Base-by-base conservation (phyloP, 2,329 filamentous ascomycete species). In the Colletotrichum caudatum region DNA sequence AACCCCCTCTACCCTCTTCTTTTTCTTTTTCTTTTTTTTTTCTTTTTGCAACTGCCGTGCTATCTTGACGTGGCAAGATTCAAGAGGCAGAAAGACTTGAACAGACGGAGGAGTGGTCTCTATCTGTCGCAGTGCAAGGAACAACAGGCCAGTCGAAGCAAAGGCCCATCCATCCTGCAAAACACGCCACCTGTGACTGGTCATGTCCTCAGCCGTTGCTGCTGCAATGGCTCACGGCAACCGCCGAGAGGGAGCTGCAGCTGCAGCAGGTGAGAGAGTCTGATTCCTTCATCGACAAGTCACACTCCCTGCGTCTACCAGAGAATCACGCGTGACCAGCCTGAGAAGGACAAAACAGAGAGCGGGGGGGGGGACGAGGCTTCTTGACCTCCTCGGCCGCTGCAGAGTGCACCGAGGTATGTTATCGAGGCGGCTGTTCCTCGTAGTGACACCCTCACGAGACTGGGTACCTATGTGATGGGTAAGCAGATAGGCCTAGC, bases 1-100 rank as follows among this genome's bases (percentile, higher is more conserved):
- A 48, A 20, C 37, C 9, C 9, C 37, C 37, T n/a, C 37, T 3
- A 11, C 12, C 37, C 37, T 3, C 11, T 2, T 6, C 1, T 16
- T 7, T 7, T 18, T 18, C 2, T n/a, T 7, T 2, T 6, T 1
- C 14, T 7, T 7, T 18, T 18, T 3, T 2, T 6, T 1, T 16
- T 7, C 7, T 18, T 18, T 3, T n/a, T 7, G 16, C 16, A 12
- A 46, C 9, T 18, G 9, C 12, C n/a, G 8, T 41, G 26, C 39
- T 7, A 26, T 18, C 48, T 26, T 8, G 48, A 8, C 23, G 8
- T 23, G 5, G 20, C 23, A 29, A 16, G 48, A 50, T 9, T 11
- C 4, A 23, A 9, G 48, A 14, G 14, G 2, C 2, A 16, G 48
- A 29, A 26, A 18, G 14, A 51, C 5, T n/a, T 48, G 3, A 18